Evolutionary conservation across 805 yeast species (phyloP), one percentile per base, ranked within the genome.

Genomic region (Blastobotrys terrestris): DNA sequence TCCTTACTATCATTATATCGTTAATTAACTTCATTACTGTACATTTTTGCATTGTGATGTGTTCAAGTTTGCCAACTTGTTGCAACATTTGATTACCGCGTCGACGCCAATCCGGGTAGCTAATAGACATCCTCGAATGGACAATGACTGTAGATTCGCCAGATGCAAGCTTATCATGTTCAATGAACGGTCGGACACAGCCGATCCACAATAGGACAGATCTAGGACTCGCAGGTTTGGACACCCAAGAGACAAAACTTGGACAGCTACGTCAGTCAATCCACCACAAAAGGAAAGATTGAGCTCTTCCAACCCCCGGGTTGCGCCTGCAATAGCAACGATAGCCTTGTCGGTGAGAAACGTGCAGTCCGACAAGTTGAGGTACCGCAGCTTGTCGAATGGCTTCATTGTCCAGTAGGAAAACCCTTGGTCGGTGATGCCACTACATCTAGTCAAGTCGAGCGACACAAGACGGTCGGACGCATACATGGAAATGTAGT

Each of bases 91-190:
- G 22, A 84, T 65, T 22, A 86, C 62, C 16, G 84, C 78, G 68
- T 85, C 89, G 26, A 85, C 81, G 14, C 94, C 92, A 7, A 85
- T 85, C 60, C 88, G 72, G 1, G 92, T 86, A 6, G 84, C 91
- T 57, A 91, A 72, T 8, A 84, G 75, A 67, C 94, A 86, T 1
- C 94, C 92, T 50, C 79, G 80, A 16, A 85, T 72, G 2, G 71
- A 69, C 50, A 86, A 69, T 19, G 69, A 63, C 50, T 76, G 75
- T 57, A 86, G 65, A 35, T 71, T 62, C 51, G 74, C 68, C 55
- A 85, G 68, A 57, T 81, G 78, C 35, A 79, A 64, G 1, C 87
- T 79, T 7, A 86, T 73, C 0, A 84, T 77, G 39, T 80, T 73
- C 41, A 85, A 64, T 1, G 89, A 80, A 15, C 82, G 75, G 60